Percentiles rank a stretch among this genome's conserved stretches.
phyloP scores from a whole-genome alignment of 225 moss, liverwort and hornwort genomes.

The Bryum argenteum region DNA sequence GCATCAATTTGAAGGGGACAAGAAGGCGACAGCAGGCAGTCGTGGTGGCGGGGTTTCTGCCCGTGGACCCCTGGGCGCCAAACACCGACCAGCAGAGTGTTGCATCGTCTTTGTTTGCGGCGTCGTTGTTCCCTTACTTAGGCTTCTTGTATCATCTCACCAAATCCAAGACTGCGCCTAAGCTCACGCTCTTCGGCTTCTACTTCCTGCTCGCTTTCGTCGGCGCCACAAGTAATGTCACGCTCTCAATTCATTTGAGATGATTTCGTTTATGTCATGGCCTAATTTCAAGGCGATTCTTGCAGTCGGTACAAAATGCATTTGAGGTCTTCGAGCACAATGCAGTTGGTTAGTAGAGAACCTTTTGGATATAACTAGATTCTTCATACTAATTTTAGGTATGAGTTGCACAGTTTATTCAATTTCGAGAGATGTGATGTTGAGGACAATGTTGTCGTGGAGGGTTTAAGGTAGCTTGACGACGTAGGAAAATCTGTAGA shows the following conservation, averaged over 20 bases:
- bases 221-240: constrained; percentile 78
- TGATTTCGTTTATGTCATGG: neutral
- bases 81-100: constrained; percentile 90
- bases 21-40: constrained; percentile 21
- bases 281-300: neutral
- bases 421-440: too few species aligned
- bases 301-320: neutral
- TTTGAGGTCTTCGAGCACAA: constrained; percentile 14
- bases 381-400: neutral
- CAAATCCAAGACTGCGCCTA: constrained; percentile 84
- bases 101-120: constrained; percentile 85
- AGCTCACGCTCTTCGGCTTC: constrained; percentile 94
- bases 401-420: too few species aligned
- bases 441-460: too few species aligned
- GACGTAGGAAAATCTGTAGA: too few species aligned
- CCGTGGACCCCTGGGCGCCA: constrained; percentile 87
- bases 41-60: constrained; percentile 45
- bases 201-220: constrained; percentile 96
- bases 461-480: too few species aligned
- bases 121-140: constrained; percentile 85
- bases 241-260: neutral
- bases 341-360: neutral
- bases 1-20: neutral
- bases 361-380: neutral
- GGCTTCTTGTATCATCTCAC: constrained; percentile 94